These are phyloP conservation scores for Theobroma cacao DNA, from an alignment of 345 rosid genomes.

Conservation along the genomic window DNA sequence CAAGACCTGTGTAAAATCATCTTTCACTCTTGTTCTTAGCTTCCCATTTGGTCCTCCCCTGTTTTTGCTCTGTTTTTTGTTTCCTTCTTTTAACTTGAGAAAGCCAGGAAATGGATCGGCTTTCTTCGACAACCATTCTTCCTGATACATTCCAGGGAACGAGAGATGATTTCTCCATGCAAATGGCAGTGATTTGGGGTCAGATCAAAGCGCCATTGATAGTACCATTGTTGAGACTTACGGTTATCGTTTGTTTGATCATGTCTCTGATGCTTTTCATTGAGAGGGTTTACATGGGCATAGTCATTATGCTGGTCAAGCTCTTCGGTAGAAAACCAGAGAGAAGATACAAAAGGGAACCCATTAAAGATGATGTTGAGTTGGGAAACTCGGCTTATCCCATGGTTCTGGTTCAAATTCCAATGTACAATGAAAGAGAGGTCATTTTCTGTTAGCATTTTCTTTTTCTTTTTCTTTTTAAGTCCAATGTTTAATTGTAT, in stretches of 20 bases:
- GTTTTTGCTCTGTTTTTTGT: constrained; percentile 14
- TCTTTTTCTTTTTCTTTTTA: background rate
- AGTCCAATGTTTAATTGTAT: background rate
- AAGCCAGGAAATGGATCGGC: constrained; percentile 36
- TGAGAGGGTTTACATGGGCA: constrained; percentile 85
- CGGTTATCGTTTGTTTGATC: constrained; percentile 60
- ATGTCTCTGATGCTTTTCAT: constrained; percentile 92
- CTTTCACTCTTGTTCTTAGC: background rate
- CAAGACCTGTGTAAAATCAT: constrained; percentile 2
- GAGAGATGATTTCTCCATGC: constrained; percentile 53
- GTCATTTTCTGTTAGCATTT: constrained; percentile 41
- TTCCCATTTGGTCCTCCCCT: constrained; percentile 16
- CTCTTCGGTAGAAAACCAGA: constrained; percentile 81
- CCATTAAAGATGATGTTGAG: constrained; percentile 85
- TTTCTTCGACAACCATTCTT: constrained; percentile 30
- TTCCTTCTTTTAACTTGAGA: background rate
- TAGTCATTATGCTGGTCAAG: constrained; percentile 65
- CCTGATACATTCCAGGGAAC: constrained; percentile 51
- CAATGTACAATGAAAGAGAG: constrained; percentile 98
- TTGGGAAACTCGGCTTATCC: constrained; percentile 82
- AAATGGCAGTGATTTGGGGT: constrained; percentile 49
- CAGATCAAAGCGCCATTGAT: constrained; percentile 85
- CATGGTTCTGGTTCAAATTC: constrained; percentile 91
- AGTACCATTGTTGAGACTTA: constrained; percentile 62
- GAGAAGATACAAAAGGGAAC: constrained; percentile 72